These are phyloP conservation scores for Favolaschia claudopus DNA, from an alignment of 768 basidiomycete genomes.

Conservation along the genomic window DNA sequence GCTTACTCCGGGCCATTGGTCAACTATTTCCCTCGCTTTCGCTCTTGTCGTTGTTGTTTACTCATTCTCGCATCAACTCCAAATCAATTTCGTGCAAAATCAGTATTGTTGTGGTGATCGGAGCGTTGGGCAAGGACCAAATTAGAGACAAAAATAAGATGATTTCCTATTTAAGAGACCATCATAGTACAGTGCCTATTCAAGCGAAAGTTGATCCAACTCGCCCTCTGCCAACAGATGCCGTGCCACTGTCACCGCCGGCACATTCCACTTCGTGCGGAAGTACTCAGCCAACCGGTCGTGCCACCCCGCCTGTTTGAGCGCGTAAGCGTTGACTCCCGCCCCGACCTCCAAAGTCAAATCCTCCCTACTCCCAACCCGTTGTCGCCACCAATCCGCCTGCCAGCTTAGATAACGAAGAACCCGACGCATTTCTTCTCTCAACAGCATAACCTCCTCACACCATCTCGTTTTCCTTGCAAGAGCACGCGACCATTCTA, in stretches of 20 bases:
- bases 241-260: neutral
- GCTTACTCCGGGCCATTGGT: too few relatives aligned
- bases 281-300: neutral
- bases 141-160: too few relatives aligned
- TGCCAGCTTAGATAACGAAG: neutral
- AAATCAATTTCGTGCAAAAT: too few relatives aligned
- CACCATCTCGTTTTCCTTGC: constrained; percentile 10
- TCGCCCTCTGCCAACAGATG: neutral
- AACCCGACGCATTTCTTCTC: constrained; percentile 23
- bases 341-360: neutral
- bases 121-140: too few relatives aligned
- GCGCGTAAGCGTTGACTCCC: neutral
- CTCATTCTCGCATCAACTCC: too few relatives aligned
- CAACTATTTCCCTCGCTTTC: too few relatives aligned
- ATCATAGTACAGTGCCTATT: too few relatives aligned
- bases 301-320: neutral
- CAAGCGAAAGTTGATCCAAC: too few relatives aligned
- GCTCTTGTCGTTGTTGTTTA: too few relatives aligned
- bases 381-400: neutral
- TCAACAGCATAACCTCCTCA: constrained; percentile 24
- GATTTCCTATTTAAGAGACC: too few relatives aligned
- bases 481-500: constrained; percentile 20
- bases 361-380: neutral
- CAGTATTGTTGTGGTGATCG: too few relatives aligned
- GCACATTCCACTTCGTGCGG: neutral